phyloP scores from a whole-genome alignment of 2,329 filamentous ascomycete genomes.

The Penicillium sp. region DNA sequence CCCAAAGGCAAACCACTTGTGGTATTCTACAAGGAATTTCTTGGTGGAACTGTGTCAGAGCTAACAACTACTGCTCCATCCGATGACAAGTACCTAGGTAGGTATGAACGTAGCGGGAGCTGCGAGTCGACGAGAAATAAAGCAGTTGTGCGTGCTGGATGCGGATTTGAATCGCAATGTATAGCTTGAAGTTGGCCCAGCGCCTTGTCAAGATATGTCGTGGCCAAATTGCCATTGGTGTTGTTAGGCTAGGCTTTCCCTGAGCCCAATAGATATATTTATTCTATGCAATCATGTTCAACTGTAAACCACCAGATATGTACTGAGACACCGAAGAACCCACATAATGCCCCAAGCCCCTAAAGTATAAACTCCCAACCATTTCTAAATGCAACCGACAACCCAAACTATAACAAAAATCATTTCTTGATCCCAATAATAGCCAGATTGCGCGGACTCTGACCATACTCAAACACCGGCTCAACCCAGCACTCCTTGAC shows the following conservation, averaged over 20 bases:
- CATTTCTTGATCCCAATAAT: constrained; percentile 83
- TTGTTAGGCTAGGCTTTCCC: not conserved
- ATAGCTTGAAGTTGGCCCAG: not conserved
- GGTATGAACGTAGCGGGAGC: not conserved
- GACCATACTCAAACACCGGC: constrained; percentile 81
- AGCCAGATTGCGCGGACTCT: constrained; percentile 87
- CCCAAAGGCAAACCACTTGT: not conserved
- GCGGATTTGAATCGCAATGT: not conserved
- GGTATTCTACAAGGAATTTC: not conserved
- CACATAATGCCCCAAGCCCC: not conserved
- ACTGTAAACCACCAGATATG: not conserved
- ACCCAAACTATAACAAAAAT: constrained; percentile 3
- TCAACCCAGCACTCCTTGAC: constrained; percentile 85
- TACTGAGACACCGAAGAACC: not conserved
- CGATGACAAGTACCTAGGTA: not conserved
- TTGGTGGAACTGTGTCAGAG: not conserved
- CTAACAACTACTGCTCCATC: not conserved
- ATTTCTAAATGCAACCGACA: not conserved
- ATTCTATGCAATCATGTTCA: not conserved
- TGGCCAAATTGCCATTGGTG: not conserved
- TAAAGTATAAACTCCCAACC: not conserved
- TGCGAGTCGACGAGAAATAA: not conserved
- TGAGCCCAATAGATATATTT: not conserved
- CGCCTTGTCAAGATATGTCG: not conserved
- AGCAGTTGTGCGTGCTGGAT: not conserved